A percentile compares a stretch with the other conserved stretches of the same genome.
phyloP scores from a whole-genome alignment of 805 yeast species.

The Maudiozyma pseudohumilis region DNA sequence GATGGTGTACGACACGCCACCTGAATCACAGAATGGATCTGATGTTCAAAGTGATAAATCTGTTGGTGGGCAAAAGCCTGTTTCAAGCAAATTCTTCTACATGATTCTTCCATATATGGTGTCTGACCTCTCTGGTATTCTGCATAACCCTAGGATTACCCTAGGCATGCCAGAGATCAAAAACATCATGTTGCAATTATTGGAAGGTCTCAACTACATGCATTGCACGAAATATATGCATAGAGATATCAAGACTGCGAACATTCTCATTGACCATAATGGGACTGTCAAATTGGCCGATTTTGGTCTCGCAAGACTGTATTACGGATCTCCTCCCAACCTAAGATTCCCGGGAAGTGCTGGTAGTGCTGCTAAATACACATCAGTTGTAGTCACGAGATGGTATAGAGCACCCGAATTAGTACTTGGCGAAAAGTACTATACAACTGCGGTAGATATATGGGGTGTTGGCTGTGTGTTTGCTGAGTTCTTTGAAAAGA shows the following conservation, averaged over 20 bases:
- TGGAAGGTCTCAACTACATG: slow-evolving; percentile 72
- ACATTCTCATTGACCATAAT: slow-evolving; percentile 63
- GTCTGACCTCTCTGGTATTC: slow-evolving; percentile 79
- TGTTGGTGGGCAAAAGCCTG: too few species aligned
- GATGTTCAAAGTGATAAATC: not conserved
- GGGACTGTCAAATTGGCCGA: slow-evolving; percentile 89
- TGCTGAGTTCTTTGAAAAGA: slow-evolving; percentile 75
- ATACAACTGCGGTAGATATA: slow-evolving; percentile 91
- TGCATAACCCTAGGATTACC: slow-evolving; percentile 64
- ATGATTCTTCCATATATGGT: slow-evolving; percentile 92
- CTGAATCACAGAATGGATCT: slow-evolving; percentile 11
- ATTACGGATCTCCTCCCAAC: slow-evolving; percentile 52
- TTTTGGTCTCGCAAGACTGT: slow-evolving; percentile 82
- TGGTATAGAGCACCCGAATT: slow-evolving; percentile 98
- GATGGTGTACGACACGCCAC: slow-evolving; percentile 51
- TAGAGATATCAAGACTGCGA: slow-evolving; percentile 95
- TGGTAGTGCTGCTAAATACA: slow-evolving; percentile 34
- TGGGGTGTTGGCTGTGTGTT: slow-evolving; percentile 98
- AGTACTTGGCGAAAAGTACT: slow-evolving; percentile 70
- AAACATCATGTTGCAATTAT: slow-evolving; percentile 67
- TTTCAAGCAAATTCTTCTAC: slow-evolving; percentile 46
- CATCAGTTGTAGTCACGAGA: slow-evolving; percentile 80
- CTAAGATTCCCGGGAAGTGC: slow-evolving; percentile 38
- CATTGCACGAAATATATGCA: slow-evolving; percentile 54
- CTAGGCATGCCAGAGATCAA: slow-evolving; percentile 65